Evolutionary conservation across 345 rosid species (phyloP).

Genomic region (Ceriops zippeliana): DNA sequence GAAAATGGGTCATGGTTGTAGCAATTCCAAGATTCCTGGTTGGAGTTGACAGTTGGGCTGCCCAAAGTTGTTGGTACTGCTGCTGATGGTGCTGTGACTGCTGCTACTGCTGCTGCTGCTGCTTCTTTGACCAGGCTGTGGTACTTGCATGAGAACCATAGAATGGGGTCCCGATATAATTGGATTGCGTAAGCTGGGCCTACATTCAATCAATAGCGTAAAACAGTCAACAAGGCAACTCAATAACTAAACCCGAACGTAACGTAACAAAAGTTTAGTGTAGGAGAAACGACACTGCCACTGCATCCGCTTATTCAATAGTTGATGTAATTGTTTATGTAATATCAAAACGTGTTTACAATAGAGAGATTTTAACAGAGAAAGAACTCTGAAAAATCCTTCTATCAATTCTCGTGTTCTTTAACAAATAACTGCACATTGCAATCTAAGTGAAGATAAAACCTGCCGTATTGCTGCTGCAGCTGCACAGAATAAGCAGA

Average conservation of each 20-base stretch:
- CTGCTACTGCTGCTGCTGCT: conserved; percentile 35
- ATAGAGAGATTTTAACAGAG: not conserved
- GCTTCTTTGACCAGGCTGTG: conserved; percentile 32
- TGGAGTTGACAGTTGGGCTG: conserved; percentile 44
- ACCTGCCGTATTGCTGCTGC: conserved; percentile 62
- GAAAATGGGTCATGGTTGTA: conserved; percentile 34
- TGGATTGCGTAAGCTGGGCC: conserved; percentile 46
- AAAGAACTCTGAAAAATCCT: not conserved
- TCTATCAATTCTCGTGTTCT: not conserved
- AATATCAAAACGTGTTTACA: not conserved
- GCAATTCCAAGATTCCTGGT: conserved; percentile 32
- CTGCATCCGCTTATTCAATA: not conserved
- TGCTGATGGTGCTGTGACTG: conserved; percentile 32
- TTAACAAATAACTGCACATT: not conserved
- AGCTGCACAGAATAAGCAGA: conserved; percentile 39
- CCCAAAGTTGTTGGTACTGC: conserved; percentile 37
- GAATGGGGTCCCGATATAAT: conserved; percentile 34
- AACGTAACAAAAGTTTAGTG: too few relatives aligned
- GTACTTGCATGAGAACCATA: conserved; percentile 25
- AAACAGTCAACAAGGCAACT: not conserved
- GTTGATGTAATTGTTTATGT: not conserved
- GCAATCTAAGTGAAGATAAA: not conserved
- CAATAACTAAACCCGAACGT: not conserved
- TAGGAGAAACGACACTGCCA: not conserved
- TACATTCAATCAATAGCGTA: conserved; percentile 18